Percentiles rank a stretch among this genome's conserved stretches.
These are phyloP conservation scores for Cornus kousa DNA, from an alignment of 148 eudicot genomes.

Conservation along the genomic window DNA sequence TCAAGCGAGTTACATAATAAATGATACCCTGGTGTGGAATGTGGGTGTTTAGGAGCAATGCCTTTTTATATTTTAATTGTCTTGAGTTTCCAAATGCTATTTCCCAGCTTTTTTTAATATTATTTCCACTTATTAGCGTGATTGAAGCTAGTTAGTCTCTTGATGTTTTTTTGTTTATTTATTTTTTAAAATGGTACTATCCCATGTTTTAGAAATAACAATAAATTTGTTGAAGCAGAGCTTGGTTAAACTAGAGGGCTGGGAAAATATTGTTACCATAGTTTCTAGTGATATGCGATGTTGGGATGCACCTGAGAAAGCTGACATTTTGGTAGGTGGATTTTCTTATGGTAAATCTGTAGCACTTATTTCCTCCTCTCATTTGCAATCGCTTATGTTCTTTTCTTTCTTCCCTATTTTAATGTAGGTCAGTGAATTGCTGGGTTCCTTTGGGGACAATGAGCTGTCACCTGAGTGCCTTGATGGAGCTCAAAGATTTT, in stretches of 20 bases:
- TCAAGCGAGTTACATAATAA: not conserved
- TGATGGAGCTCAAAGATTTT: conserved; percentile 92
- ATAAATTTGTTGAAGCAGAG: conserved; percentile 45
- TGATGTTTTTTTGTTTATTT: not conserved
- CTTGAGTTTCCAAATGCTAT: not conserved
- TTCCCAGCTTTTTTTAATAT: not conserved
- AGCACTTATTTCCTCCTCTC: not conserved
- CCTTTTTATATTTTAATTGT: not conserved
- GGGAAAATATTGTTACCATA: conserved; percentile 81
- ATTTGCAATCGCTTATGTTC: conserved; percentile 15
- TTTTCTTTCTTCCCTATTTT: not conserved
- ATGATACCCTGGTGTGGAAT: not conserved
- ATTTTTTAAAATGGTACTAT: not conserved
- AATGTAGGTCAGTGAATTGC: conserved; percentile 84
- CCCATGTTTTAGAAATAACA: conserved; percentile 2
- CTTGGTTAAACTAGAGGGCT: conserved; percentile 91
- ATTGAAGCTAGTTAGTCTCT: not conserved
- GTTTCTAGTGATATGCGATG: conserved; percentile 90
- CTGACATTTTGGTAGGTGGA: conserved; percentile 81
- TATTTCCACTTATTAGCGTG: not conserved
- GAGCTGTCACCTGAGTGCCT: conserved; percentile 99
- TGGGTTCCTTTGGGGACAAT: conserved; percentile 98
- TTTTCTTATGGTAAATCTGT: not conserved
- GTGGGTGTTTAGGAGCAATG: not conserved
- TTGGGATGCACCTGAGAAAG: conserved; percentile 98